phyloP scores from a whole-genome alignment of 225 moss, liverwort and hornwort species.

The Rhytidiadelphus loreus region DNA sequence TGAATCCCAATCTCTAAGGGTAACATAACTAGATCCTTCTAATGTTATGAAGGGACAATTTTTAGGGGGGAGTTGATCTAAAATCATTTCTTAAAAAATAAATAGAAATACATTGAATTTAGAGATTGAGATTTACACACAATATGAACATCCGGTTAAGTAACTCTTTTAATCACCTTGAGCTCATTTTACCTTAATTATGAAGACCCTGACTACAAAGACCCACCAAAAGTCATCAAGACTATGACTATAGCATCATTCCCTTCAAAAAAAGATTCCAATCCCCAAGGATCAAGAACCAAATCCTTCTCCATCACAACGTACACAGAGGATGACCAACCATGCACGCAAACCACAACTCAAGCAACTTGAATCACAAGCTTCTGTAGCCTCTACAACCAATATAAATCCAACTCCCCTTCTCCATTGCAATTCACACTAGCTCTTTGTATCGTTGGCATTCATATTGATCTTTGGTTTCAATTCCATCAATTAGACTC shows the following conservation, averaged over 20 bases:
- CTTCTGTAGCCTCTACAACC: rapidly evolving
- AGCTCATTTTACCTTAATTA: neutral
- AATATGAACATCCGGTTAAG: too few species aligned
- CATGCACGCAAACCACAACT: neutral
- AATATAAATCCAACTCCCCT: neutral
- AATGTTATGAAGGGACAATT: neutral
- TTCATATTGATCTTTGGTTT: neutral
- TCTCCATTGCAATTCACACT: neutral
- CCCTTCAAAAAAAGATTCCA: neutral
- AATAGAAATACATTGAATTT: too few species aligned
- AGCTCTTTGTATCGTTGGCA: neutral
- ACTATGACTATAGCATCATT: neutral
- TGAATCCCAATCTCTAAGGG: too few species aligned
- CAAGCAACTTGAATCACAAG: neutral
- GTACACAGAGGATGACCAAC: neutral
- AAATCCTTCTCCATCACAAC: neutral
- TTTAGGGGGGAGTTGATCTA: too few species aligned
- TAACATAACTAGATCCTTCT: too few species aligned
- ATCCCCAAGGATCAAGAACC: neutral
- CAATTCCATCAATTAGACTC: neutral
- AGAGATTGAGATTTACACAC: too few species aligned
- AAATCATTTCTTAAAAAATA: too few species aligned
- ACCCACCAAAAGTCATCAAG: neutral
- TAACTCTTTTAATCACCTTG: too few species aligned
- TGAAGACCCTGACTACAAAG: neutral